These are phyloP conservation scores for Leptodontidium sp. DNA, from an alignment of 2,329 filamentous ascomycete genomes.

Conservation along the genomic window DNA sequence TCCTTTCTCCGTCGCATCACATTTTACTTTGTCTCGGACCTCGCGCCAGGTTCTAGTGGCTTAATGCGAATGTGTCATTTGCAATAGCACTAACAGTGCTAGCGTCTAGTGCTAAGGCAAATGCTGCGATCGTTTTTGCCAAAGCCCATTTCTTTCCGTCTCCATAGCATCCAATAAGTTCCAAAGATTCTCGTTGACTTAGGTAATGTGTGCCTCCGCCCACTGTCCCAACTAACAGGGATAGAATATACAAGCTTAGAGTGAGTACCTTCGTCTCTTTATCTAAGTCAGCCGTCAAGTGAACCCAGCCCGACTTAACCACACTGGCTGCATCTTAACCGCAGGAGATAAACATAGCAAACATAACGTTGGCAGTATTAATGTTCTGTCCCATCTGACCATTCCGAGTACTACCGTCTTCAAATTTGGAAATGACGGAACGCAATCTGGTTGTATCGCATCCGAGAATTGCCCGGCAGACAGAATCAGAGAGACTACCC, in stretches of 20 bases:
- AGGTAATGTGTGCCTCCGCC: background rate
- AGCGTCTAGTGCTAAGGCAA: background rate
- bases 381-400: background rate
- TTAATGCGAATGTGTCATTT: background rate
- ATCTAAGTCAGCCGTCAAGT: background rate
- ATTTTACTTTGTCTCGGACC: background rate
- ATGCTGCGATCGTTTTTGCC: background rate
- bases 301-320: background rate
- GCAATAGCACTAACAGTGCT: background rate
- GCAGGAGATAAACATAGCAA: background rate
- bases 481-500: background rate
- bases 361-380: background rate
- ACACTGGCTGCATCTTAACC: background rate
- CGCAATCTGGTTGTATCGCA: background rate
- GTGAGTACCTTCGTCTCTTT: background rate
- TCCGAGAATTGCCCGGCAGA: background rate
- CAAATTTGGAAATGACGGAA: background rate
- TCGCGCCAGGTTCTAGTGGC: background rate
- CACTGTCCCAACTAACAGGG: background rate
- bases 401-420: background rate
- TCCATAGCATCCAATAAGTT: background rate
- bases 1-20: background rate
- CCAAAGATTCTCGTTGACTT: background rate
- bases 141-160: background rate
- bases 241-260: background rate